A percentile compares a stretch with the other conserved stretches of the same genome.
phyloP scores from a whole-genome alignment of 768 basidiomycete genomes.

The Mycena alexandri region DNA sequence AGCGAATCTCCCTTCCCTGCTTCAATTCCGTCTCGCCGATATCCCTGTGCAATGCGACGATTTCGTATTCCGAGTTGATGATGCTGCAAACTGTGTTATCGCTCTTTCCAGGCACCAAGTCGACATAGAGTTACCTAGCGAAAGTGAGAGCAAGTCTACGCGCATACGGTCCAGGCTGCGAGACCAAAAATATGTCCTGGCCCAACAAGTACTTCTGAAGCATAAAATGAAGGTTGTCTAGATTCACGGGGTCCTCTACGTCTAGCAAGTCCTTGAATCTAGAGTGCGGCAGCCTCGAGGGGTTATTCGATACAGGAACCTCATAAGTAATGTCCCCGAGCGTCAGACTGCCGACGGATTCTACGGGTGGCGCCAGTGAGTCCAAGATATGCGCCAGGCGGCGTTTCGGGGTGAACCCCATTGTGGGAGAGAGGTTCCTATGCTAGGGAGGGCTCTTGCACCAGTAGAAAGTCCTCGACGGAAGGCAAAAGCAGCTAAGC shows the following conservation, averaged over 20 bases:
- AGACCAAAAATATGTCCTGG: conserved; percentile 75
- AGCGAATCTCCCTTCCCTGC: conserved; percentile 75
- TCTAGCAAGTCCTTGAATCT: conserved; percentile 59
- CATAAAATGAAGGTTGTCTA: conserved; percentile 73
- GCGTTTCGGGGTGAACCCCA: conserved; percentile 54
- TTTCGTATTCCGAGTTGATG: conserved; percentile 78
- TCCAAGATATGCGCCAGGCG: conserved; percentile 64
- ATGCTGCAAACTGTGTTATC: conserved; percentile 49
- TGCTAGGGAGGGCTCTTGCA: not conserved
- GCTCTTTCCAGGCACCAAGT: not conserved
- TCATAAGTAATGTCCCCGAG: conserved; percentile 70
- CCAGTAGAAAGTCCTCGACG: not conserved
- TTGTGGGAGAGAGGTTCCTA: conserved; percentile 5
- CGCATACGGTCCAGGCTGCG: conserved; percentile 78
- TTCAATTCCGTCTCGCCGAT: conserved; percentile 81
- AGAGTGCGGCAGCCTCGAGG: conserved; percentile 62
- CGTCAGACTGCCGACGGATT: conserved; percentile 65
- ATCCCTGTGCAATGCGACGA: conserved; percentile 75
- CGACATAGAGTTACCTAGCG: conserved; percentile 58
- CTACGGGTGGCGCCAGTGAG: conserved; percentile 55
- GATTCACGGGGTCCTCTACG: conserved; percentile 62
- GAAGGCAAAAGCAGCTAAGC: conserved; percentile 14
- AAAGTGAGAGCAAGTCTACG: conserved; percentile 72
- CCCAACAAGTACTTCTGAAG: conserved; percentile 77
- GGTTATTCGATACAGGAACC: conserved; percentile 61